A percentile compares a stretch with the other conserved stretches of the same genome.
phyloP scores from a whole-genome alignment of 768 basidiomycete species.

The Tulasnella sp. region DNA sequence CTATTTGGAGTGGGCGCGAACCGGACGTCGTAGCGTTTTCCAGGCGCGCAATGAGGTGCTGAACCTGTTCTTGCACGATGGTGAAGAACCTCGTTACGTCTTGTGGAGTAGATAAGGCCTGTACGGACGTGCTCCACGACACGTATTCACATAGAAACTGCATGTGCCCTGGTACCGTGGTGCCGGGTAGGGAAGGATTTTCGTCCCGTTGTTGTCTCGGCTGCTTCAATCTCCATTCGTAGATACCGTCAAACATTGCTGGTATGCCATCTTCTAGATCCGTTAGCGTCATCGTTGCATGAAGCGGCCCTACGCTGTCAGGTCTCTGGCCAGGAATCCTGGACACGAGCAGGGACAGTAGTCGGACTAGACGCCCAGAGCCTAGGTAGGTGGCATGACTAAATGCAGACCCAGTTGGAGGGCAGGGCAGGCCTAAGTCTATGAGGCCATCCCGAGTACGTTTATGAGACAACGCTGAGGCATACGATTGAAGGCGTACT shows the following conservation, averaged over 20 bases:
- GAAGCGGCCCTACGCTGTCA: conserved; percentile 20
- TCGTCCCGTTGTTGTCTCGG: not conserved
- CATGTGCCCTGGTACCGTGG: conserved; percentile 22
- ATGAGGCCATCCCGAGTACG: conserved; percentile 21
- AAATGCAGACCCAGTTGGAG: conserved; percentile 46
- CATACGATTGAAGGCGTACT: not conserved
- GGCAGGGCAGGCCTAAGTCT: conserved; percentile 42
- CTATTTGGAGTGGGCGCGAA: conserved; percentile 22
- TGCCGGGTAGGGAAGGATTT: not conserved
- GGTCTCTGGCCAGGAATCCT: conserved; percentile 25
- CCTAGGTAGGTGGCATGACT: conserved; percentile 41
- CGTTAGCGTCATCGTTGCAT: conserved; percentile 32
- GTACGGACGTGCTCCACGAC: conserved; percentile 33
- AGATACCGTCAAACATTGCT: conserved; percentile 35
- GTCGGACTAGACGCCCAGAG: conserved; percentile 48
- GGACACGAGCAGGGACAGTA: conserved; percentile 34
- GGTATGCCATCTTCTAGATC: conserved; percentile 33
- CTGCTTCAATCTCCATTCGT: conserved; percentile 27
- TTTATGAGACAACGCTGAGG: conserved; percentile 8
- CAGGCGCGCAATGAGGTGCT: conserved; percentile 31
- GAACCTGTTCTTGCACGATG: conserved; percentile 30
- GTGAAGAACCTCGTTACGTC: conserved; percentile 26
- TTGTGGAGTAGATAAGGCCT: conserved; percentile 22
- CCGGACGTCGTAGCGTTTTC: conserved; percentile 27
- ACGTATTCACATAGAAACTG: conserved; percentile 35